Conservation (phyloP, 306 rosid species). For the Heteromeles arbutifolia region DNA sequence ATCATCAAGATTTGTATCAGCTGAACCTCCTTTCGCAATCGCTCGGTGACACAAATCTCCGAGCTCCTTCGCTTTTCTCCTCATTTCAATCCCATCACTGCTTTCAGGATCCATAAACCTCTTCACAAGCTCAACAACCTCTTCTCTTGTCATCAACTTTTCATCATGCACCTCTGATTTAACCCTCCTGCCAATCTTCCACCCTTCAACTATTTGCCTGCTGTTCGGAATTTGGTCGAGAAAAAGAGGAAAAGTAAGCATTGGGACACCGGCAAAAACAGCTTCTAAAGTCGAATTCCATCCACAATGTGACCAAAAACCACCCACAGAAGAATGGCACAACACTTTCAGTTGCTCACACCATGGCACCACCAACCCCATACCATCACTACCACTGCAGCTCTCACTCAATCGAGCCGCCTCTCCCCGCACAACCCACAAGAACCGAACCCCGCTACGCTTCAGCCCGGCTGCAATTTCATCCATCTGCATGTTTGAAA, state of each 20-base stretch:
- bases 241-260: constrained; percentile 19
- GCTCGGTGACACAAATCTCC: constrained; percentile 15
- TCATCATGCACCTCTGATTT: constrained; percentile 2
- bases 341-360: constrained; percentile 22
- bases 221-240: constrained; percentile 16
- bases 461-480: constrained; percentile 37
- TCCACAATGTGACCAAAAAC: constrained; percentile 21
- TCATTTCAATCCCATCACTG: constrained; percentile 22
- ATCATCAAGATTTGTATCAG: constrained; percentile 27
- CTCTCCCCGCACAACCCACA: constrained; percentile 52
- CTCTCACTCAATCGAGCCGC: constrained; percentile 23
- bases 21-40: constrained; percentile 26
- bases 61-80: constrained; percentile 19
- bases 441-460: constrained; percentile 15
- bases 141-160: constrained; percentile 19
- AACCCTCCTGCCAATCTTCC: constrained; percentile 10
- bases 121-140: constrained; percentile 21
- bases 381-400: neutral
- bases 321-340: constrained; percentile 20
- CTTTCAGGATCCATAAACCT: constrained; percentile 34
- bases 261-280: constrained; percentile 3
- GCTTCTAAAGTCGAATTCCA: constrained; percentile 19
- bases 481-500: constrained; percentile 40
- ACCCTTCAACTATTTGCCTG: constrained; percentile 11
- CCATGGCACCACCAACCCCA: constrained; percentile 21